A percentile compares a stretch with the other conserved stretches of the same genome.
Conservation (phyloP, 371 early-diverging fungal genomes). For the Zychaea mexicana region DNA sequence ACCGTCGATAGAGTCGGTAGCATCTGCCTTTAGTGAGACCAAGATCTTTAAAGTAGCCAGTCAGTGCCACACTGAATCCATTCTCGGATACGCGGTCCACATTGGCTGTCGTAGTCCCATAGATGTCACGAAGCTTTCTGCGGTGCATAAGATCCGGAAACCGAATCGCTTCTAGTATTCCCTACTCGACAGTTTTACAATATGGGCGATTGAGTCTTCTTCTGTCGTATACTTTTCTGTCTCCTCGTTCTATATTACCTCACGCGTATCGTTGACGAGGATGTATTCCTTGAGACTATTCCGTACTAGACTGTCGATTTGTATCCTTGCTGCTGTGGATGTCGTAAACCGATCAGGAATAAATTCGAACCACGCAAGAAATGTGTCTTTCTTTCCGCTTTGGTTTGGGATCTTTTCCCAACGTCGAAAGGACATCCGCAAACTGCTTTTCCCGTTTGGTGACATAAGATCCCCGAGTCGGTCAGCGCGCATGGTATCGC, state of each 20-base stretch:
- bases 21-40: not conserved
- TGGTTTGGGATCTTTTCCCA: not conserved
- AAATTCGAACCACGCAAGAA: constrained; percentile 8
- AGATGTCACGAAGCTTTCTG: not conserved
- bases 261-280: constrained; percentile 29
- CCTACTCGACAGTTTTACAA: constrained; percentile 16
- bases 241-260: constrained; percentile 16
- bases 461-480: constrained; percentile 27
- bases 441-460: not conserved
- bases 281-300: constrained; percentile 28
- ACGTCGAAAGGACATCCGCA: not conserved
- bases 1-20: constrained; percentile 36
- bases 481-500: constrained; percentile 24
- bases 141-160: constrained; percentile 35
- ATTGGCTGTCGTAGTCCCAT: constrained; percentile 9
- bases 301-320: constrained; percentile 4
- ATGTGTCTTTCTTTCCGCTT: not conserved
- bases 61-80: constrained; percentile 1
- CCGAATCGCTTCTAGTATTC: constrained; percentile 26
- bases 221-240: not conserved
- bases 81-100: constrained; percentile 2
- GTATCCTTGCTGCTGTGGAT: not conserved
- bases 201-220: no score
- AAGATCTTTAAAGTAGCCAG: constrained; percentile 13
- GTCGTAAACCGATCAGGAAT: not conserved